phyloP scores from a whole-genome alignment of 495 filamentous ascomycete genomes.

The Trichodelitschia bisporula region DNA sequence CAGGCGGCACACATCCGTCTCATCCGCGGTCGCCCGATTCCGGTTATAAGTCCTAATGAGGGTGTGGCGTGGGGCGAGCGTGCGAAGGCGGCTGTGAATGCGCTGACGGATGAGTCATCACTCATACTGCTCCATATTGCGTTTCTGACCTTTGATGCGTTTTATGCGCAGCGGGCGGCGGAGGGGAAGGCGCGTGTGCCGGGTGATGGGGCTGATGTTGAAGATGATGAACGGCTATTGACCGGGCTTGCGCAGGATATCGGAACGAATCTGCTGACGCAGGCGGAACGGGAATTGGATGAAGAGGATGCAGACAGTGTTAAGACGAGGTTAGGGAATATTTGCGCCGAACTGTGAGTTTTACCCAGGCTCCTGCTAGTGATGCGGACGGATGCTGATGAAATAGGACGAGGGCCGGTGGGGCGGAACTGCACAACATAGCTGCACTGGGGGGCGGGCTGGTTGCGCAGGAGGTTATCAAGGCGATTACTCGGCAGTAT shows the following conservation, averaged over 20 bases:
- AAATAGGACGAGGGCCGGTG: slow-evolving; percentile 39
- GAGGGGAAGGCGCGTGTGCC: no score
- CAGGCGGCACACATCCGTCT: slow-evolving; percentile 84
- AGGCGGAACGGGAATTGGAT: slow-evolving; percentile 19
- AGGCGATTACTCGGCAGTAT: slow-evolving; percentile 92
- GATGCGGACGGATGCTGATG: neutral
- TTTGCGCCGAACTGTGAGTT: slow-evolving; percentile 13
- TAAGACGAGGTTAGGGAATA: slow-evolving; percentile 15
- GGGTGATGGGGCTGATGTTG: no score
- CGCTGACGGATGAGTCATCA: slow-evolving; percentile 23
- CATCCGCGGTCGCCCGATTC: slow-evolving; percentile 37
- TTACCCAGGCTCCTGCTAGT: neutral
- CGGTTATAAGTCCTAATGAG: slow-evolving; percentile 17
- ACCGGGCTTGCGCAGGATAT: slow-evolving; percentile 17
- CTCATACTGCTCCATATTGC: slow-evolving; percentile 61
- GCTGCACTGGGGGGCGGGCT: slow-evolving; percentile 77
- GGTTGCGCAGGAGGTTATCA: slow-evolving; percentile 87
- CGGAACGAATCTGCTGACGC: slow-evolving; percentile 22
- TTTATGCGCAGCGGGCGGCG: slow-evolving; percentile 18
- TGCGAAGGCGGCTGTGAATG: slow-evolving; percentile 12
- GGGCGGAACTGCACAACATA: slow-evolving; percentile 83
- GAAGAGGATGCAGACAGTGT: slow-evolving; percentile 22
- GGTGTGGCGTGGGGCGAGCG: slow-evolving; percentile 13
- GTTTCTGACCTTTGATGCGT: slow-evolving; percentile 35
- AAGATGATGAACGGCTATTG: slow-evolving; percentile 9